phyloP scores from a whole-genome alignment of 1,139 yeast genomes.

The Arxiozyma heterogenica region DNA sequence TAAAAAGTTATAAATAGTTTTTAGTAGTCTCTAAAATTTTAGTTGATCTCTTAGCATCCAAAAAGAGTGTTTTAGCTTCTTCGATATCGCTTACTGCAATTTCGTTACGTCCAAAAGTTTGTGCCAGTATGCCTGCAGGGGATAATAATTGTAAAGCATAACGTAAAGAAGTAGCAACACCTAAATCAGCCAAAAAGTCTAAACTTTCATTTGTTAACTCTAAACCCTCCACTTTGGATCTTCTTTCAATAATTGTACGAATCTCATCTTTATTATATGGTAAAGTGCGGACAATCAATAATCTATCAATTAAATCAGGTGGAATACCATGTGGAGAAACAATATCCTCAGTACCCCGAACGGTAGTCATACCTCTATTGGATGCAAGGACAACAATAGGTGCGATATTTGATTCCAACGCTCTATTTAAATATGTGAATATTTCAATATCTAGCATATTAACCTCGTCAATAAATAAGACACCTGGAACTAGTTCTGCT shows the following conservation, averaged over 20 bases:
- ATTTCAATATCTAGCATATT: conserved; percentile 96
- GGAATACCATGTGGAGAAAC: conserved; percentile 96
- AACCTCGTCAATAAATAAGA: conserved; percentile 91
- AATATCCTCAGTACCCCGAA: conserved; percentile 84
- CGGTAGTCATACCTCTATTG: conserved; percentile 85
- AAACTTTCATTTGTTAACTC: conserved; percentile 59
- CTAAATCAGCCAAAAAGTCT: conserved; percentile 61
- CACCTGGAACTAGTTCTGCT: conserved; percentile 97
- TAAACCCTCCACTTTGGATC: conserved; percentile 69
- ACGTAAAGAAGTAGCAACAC: conserved; percentile 70
- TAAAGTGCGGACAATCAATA: conserved; percentile 82
- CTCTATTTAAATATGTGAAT: conserved; percentile 87
- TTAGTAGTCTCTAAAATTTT: conserved; percentile 48
- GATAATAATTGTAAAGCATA: conserved; percentile 85
- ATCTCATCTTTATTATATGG: conserved; percentile 83
- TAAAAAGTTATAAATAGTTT: conserved; percentile 21
- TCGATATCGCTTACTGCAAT: conserved; percentile 66
- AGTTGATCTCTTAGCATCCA: conserved; percentile 84
- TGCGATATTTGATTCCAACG: conserved; percentile 83
- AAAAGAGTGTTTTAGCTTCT: conserved; percentile 75
- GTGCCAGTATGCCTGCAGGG: conserved; percentile 80
- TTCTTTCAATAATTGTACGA: conserved; percentile 66
- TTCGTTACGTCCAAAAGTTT: conserved; percentile 62
- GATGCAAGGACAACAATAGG: conserved; percentile 94
- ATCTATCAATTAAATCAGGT: conserved; percentile 83